Evolutionary conservation across 2,329 filamentous ascomycete species (phyloP).

Genomic region (Penicillium aurantiogriseum): DNA sequence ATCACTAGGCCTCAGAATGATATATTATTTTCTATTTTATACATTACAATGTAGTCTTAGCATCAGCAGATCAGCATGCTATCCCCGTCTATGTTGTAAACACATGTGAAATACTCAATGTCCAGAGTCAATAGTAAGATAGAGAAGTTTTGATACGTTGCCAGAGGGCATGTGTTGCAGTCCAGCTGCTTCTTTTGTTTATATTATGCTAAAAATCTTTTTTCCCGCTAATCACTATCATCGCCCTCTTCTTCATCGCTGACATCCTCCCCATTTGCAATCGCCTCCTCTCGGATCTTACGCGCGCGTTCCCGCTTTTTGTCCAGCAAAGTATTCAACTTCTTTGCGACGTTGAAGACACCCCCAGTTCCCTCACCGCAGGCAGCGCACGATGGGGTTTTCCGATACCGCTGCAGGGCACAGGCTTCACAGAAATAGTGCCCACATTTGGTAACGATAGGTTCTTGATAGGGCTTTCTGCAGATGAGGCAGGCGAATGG

Average conservation of each 20-base stretch:
- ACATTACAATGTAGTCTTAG: neutral
- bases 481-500: slow-evolving; percentile 90
- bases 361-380: slow-evolving; percentile 84
- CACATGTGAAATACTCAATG: no score
- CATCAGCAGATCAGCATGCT: neutral
- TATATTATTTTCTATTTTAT: neutral
- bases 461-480: slow-evolving; percentile 71
- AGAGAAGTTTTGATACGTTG: neutral
- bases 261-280: slow-evolving; percentile 54
- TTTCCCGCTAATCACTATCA: slow-evolving; percentile 9
- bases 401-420: slow-evolving; percentile 80
- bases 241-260: slow-evolving; percentile 48
- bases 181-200: slow-evolving; percentile 2
- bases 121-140: neutral
- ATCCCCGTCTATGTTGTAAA: neutral
- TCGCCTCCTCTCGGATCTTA: slow-evolving; percentile 53
- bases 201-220: slow-evolving; percentile 4
- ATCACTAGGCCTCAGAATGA: neutral
- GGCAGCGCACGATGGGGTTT: slow-evolving; percentile 80
- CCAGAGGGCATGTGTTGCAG: neutral
- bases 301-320: slow-evolving; percentile 60
- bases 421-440: slow-evolving; percentile 96
- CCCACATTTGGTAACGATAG: slow-evolving; percentile 83
- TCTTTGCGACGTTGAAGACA: slow-evolving; percentile 85
- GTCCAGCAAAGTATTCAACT: slow-evolving; percentile 75